Evolutionary conservation across 345 rosid genomes (phyloP).

Genomic region (Adansonia digitata): DNA sequence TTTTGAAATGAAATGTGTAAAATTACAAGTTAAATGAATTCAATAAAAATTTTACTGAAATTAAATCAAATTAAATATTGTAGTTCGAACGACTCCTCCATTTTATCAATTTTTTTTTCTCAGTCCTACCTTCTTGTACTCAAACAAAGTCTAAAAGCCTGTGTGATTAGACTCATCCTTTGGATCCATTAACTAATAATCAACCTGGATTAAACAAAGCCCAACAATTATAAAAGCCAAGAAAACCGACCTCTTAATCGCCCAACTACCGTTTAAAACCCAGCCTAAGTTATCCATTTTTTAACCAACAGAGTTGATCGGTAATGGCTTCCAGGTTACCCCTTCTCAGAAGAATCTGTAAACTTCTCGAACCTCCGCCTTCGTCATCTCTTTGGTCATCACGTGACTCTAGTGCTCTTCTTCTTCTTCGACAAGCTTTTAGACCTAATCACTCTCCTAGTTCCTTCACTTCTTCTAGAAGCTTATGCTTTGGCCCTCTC

Average conservation of each 20-base stretch:
- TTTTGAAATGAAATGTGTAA: too few species aligned
- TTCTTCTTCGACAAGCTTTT: slow-evolving; percentile 11
- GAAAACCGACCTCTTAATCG: not conserved
- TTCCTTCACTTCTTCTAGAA: slow-evolving; percentile 26
- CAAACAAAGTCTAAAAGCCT: too few species aligned
- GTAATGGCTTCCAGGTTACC: slow-evolving; percentile 43
- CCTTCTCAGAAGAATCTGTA: slow-evolving; percentile 29
- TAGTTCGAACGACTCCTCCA: too few species aligned
- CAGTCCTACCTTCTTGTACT: too few species aligned
- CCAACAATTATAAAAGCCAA: too few species aligned
- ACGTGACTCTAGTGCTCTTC: slow-evolving; percentile 9
- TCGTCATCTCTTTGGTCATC: not conserved
- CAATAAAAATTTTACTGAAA: too few species aligned
- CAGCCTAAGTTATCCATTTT: not conserved
- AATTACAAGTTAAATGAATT: too few species aligned
- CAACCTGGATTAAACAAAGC: not conserved
- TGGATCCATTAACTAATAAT: too few species aligned
- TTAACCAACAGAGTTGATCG: not conserved
- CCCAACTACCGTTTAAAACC: not conserved
- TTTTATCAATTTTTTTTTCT: too few species aligned
- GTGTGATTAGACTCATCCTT: too few species aligned
- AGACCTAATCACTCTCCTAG: not conserved
- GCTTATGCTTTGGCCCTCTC: slow-evolving; percentile 40
- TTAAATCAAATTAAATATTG: too few species aligned
- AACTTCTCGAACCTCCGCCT: slow-evolving; percentile 27